Evolutionary conservation across 805 yeast genomes (phyloP).

Genomic region (Wickerhamiella allomyrinae): DNA sequence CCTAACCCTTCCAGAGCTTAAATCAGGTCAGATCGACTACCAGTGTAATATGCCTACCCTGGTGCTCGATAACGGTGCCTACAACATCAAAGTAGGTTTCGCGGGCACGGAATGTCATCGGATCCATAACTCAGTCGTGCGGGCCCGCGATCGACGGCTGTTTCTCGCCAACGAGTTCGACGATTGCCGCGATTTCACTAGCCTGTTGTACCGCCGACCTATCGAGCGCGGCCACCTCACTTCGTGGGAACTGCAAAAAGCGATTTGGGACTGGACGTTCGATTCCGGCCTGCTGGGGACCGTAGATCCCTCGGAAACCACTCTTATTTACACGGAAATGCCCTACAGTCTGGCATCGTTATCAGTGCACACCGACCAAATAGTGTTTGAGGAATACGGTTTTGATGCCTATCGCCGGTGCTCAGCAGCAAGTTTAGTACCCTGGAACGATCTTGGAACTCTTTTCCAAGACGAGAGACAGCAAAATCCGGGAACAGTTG

Average conservation of each 20-base stretch:
- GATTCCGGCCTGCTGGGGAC: constrained; percentile 12
- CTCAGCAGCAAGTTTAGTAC: constrained; percentile 33
- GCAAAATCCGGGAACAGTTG: constrained; percentile 6
- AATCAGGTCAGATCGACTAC: no score
- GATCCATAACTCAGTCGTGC: constrained; percentile 49
- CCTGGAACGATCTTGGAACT: constrained; percentile 37
- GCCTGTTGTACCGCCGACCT: constrained; percentile 64
- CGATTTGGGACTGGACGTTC: constrained; percentile 78
- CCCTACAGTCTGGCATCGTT: constrained; percentile 72
- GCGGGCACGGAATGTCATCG: constrained; percentile 30
- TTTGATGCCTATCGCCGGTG: constrained; percentile 57
- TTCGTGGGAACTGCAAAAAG: constrained; percentile 82
- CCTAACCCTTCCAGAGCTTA: no score
- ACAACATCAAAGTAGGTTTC: constrained; percentile 55
- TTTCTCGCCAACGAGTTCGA: constrained; percentile 59
- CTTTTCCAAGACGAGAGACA: constrained; percentile 16
- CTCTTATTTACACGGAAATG: constrained; percentile 62
- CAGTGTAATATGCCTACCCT: constrained; percentile 23
- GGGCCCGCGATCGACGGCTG: constrained; percentile 60
- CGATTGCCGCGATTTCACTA: constrained; percentile 56
- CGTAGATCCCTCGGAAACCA: constrained; percentile 33
- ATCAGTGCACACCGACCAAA: constrained; percentile 76
- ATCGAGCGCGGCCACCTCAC: constrained; percentile 76
- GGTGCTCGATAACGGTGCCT: constrained; percentile 83
- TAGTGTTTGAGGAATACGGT: constrained; percentile 86